Base-by-base conservation (phyloP, 495 filamentous ascomycete genomes). In the Annulohypoxylon moriforme region DNA sequence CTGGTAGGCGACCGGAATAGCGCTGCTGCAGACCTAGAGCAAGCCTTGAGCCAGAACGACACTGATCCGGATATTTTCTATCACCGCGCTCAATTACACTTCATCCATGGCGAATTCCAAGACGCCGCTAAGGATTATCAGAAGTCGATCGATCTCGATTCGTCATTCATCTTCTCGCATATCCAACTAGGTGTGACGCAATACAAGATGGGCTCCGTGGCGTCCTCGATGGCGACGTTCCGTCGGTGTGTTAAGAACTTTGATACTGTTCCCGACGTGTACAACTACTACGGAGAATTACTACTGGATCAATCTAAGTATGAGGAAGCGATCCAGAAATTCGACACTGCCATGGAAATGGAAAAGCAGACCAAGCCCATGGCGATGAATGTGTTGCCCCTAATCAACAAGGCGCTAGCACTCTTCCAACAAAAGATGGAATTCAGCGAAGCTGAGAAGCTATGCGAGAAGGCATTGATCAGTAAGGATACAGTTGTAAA, bases 281-380 rank as follows among this genome's bases (percentile, higher is more conserved):
- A 98, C 85, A 99, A 99, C 85, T 99, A 98, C 87, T 98, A 96
- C 71, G 96, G 96, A 76, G 96, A 99, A 82, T 88, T 99, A n/a
- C 85, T 99, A 22, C 89, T 99, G 20, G 96, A 99, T 83, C 96
- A 99, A 84, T 89, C 92, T 80, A 97, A 97, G 82, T 98, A 89
- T 79, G 85, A 92, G 55, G 96, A 98, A 77, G 96, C 96, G 11
- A 96, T 99, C 70, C 92, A 97, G 83, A 97, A 98, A 84, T 99
- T 99, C 75, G 96, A 99, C 77, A 96, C 89, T 52, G 96, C 96
- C 0, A 93, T 98, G 50, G 94, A 98, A 78, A 96, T 98, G 91
- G 96, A 99, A 85, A 94, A 94, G 86, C 88, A 92, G 81, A 89
- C 88, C 64, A 97, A 96, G 84, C 94, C 94, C 6, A 87, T 94